Percentiles rank a stretch among this genome's conserved stretches.
Evolutionary conservation across 768 basidiomycete genomes (phyloP).

Genomic region (Tulasnella sp.): DNA sequence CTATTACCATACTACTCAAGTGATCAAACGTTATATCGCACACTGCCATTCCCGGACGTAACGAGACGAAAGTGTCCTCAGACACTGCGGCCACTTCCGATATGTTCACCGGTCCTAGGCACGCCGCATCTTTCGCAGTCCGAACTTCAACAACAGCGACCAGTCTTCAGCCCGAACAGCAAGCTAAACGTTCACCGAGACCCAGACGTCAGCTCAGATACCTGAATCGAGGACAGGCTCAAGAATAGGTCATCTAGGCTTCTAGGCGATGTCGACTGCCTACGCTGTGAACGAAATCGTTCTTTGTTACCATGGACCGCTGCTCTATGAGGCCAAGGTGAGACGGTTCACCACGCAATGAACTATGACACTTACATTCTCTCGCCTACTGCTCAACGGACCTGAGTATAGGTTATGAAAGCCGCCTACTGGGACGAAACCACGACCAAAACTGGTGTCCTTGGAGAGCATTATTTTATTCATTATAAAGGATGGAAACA

Average conservation of each 20-base stretch:
- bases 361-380: not conserved
- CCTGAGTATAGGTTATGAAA: conserved; percentile 43
- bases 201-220: no score
- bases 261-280: conserved; percentile 14
- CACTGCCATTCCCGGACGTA: no score
- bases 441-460: conserved; percentile 43
- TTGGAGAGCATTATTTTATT: conserved; percentile 82
- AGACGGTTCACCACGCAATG: not conserved
- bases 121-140: not conserved
- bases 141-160: not conserved
- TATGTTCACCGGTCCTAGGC: not conserved
- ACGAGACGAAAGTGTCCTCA: not conserved
- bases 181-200: no score
- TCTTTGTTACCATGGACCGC: conserved; percentile 88
- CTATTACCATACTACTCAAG: no score
- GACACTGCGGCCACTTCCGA: not conserved
- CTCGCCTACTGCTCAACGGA: not conserved
- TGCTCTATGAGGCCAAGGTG: conserved; percentile 89
- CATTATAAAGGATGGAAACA: conserved; percentile 99
- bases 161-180: not conserved
- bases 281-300: conserved; percentile 64
- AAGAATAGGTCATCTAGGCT: no score
- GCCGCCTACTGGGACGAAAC: conserved; percentile 51
- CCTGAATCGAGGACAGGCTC: no score
- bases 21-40: no score